Evolutionary conservation across 495 filamentous ascomycete species (phyloP).

Genomic region (Penicillium waksmanii): DNA sequence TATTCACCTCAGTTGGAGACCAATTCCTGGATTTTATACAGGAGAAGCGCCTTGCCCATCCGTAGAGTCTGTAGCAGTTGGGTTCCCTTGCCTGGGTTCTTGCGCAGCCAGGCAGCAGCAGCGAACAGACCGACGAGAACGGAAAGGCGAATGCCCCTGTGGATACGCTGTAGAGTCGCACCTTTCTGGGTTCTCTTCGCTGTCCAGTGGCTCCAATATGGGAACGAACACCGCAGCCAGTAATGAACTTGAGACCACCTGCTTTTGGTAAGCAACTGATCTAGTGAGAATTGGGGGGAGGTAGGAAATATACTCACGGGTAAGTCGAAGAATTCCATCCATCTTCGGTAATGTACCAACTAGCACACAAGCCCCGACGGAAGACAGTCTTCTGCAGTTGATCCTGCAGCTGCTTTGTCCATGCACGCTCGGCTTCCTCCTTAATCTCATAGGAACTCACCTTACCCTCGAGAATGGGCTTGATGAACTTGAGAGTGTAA

Average conservation of each 20-base stretch:
- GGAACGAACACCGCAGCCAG: constrained; percentile 55
- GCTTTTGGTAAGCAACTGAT: not conserved
- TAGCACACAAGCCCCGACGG: constrained; percentile 54
- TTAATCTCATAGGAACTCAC: constrained; percentile 49
- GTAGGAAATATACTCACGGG: constrained; percentile 48
- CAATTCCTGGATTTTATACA: constrained; percentile 10
- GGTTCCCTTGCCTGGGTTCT: constrained; percentile 18
- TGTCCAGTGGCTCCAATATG: constrained; percentile 59
- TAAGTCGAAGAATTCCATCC: constrained; percentile 65
- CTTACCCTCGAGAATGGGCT: constrained; percentile 42
- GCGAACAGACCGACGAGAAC: constrained; percentile 24
- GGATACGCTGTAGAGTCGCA: constrained; percentile 28
- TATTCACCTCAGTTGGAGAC: not conserved
- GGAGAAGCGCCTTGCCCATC: constrained; percentile 19
- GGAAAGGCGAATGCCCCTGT: constrained; percentile 19
- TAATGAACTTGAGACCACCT: constrained; percentile 58
- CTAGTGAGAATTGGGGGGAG: not conserved
- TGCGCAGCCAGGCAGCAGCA: constrained; percentile 23
- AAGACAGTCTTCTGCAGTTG: constrained; percentile 57
- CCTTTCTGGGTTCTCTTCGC: constrained; percentile 55
- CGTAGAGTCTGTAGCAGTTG: constrained; percentile 22
- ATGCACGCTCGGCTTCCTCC: constrained; percentile 57
- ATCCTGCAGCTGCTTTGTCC: constrained; percentile 57
- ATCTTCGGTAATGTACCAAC: constrained; percentile 59
- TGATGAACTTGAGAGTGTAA: constrained; percentile 48